Evolutionary conservation across 2,329 filamentous ascomycete species (phyloP).

Genomic region (Geoglossum cookeanum): DNA sequence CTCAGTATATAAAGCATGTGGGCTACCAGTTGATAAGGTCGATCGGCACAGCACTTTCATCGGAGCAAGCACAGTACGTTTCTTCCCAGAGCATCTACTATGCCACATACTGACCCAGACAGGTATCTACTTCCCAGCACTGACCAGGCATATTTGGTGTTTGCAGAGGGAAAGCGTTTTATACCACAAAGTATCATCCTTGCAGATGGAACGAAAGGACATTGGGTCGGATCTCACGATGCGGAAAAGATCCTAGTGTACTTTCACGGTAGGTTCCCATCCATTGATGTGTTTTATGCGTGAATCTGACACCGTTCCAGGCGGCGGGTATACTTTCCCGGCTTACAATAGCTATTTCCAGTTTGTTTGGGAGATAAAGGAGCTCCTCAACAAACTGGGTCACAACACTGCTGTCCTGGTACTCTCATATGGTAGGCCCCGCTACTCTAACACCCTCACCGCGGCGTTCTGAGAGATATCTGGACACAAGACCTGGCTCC

Average conservation of each 20-base stretch:
- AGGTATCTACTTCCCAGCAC: constrained; percentile 1
- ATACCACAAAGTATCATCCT: background rate
- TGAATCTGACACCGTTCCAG: background rate
- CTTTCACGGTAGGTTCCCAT: background rate
- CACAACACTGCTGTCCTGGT: background rate
- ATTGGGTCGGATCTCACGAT: constrained; percentile 1
- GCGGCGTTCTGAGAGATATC: background rate
- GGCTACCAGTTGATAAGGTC: background rate
- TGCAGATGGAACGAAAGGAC: constrained; percentile 1
- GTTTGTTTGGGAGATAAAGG: background rate
- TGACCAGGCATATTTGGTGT: background rate
- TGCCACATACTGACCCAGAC: background rate
- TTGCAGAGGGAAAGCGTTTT: background rate
- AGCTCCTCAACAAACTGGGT: background rate
- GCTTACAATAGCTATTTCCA: background rate
- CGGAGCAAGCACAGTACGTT: background rate
- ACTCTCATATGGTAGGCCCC: background rate
- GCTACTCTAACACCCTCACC: background rate
- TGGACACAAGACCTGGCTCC: background rate
- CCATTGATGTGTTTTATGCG: background rate
- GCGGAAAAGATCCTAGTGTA: background rate
- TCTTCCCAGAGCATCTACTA: background rate
- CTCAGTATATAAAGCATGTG: background rate
- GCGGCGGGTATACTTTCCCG: background rate
- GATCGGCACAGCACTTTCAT: background rate